These are phyloP conservation scores for Boletus albobrunnescens DNA, from an alignment of 1,284 basidiomycete species.

Conservation along the genomic window DNA sequence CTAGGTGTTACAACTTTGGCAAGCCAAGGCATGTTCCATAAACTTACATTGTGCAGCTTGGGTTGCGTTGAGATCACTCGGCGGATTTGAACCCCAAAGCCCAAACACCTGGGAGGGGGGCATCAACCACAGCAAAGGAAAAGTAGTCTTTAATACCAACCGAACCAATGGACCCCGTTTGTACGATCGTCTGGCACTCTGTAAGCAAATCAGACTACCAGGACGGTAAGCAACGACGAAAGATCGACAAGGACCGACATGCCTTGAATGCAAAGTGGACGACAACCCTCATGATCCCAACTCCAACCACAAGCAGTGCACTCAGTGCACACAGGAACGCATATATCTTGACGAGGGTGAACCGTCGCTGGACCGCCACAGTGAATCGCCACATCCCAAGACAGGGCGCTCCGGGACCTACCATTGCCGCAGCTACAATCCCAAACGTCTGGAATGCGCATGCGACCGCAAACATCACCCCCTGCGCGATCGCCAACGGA, in stretches of 20 bases:
- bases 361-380: conserved; percentile 49
- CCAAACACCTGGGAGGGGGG: conserved; percentile 25
- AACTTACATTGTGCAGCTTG: conserved; percentile 26
- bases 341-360: conserved; percentile 52
- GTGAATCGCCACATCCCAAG: background rate
- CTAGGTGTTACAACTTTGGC: conserved; percentile 4
- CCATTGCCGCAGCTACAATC: conserved; percentile 48
- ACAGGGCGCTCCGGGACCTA: conserved; percentile 36
- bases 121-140: conserved; percentile 9
- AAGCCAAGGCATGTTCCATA: background rate
- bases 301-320: conserved; percentile 48
- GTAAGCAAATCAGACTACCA: conserved; percentile 31
- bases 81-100: conserved; percentile 24
- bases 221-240: conserved; percentile 15
- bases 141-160: conserved; percentile 11
- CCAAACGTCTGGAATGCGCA: conserved; percentile 58
- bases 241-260: background rate
- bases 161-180: conserved; percentile 16
- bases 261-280: conserved; percentile 70
- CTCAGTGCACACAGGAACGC: conserved; percentile 50
- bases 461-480: conserved; percentile 49
- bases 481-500: conserved; percentile 57
- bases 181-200: conserved; percentile 22
- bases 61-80: background rate
- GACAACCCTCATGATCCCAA: conserved; percentile 54